Base-by-base conservation (phyloP, 805 yeast species). In the Saccharomycopsis olivae region DNA sequence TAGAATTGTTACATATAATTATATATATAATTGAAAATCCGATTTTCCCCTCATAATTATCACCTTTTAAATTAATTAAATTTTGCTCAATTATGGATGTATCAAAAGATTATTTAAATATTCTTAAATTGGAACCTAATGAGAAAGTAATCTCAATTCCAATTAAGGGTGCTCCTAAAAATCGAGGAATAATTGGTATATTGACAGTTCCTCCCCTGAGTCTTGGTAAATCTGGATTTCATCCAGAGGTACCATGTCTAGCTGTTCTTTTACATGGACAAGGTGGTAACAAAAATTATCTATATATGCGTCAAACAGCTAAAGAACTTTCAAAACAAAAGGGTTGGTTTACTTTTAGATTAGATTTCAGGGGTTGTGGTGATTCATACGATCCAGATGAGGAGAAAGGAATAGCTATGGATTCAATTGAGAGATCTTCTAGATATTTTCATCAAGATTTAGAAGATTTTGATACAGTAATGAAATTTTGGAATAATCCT, bases 311-410 rank as follows among this genome's bases (percentile, higher is more conserved):
- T 19, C 50, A 60, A 13, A 57, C 85, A 33, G 88, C 94, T 0
- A 69, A 70, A 20, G 59, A 58, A 19, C 55, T 88, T 40, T 76
- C 87, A 0, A 54, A 60, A 2, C 68, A 69, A 13, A 55, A 69
- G 43, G 94, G 94, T 0, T 62, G 74, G 41, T 74, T 67, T 53
- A 71, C 80, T 3, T 65, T 85, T 36, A 63, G 96, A 48, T 76
- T 87, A 49, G 96, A 88, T 57, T 87, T 88, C 52, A 66, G 96
- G 40, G 82, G 80, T 5, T 79, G 92, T 56, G 97, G 96, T 1
- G 74, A 71, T 42, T 83, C 94, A 71, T 18, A 76, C 47, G 3
- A 54, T 54, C 42, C 43, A 39, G 10, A 24, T 24, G 13, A 20
- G 8, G 13, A 5, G 8, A 15, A n/a, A n/a, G 35, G 23, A 10